These are phyloP conservation scores for Alopecurus myosuroides DNA, from an alignment of 176 grass and related monocot species.

Conservation along the genomic window DNA sequence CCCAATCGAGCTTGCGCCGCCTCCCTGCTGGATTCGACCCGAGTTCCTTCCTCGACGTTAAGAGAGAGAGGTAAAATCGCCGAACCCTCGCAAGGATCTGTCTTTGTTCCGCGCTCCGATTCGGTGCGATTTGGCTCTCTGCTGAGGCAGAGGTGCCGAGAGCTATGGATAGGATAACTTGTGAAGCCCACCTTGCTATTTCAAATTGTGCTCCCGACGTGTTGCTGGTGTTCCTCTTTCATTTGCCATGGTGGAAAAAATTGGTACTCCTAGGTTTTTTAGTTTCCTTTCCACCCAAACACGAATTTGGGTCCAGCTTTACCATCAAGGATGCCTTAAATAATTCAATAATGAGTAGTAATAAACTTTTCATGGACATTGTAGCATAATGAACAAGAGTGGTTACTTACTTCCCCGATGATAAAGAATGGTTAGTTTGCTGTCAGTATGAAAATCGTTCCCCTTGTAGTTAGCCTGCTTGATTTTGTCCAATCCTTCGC, in stretches of 20 bases:
- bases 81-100: slow-evolving; percentile 8
- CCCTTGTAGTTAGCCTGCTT: not conserved
- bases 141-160: not conserved
- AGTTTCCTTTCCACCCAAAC: no score
- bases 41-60: not conserved
- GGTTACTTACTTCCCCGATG: not conserved
- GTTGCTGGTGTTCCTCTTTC: not conserved
- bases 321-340: not conserved
- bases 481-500: no score
- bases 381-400: not conserved
- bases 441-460: not conserved
- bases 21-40: not conserved
- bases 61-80: slow-evolving; percentile 4
- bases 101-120: not conserved
- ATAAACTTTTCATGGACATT: not conserved
- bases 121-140: not conserved
- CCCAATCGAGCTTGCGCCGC: not conserved
- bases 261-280: not conserved
- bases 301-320: no score
- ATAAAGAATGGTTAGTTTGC: not conserved
- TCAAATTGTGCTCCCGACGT: not conserved
- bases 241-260: not conserved
- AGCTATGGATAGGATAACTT: not conserved
- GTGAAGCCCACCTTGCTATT: not conserved
- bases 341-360: not conserved